Base-by-base conservation (phyloP, 2,329 filamentous ascomycete genomes). In the Apiospora pterosperma region DNA sequence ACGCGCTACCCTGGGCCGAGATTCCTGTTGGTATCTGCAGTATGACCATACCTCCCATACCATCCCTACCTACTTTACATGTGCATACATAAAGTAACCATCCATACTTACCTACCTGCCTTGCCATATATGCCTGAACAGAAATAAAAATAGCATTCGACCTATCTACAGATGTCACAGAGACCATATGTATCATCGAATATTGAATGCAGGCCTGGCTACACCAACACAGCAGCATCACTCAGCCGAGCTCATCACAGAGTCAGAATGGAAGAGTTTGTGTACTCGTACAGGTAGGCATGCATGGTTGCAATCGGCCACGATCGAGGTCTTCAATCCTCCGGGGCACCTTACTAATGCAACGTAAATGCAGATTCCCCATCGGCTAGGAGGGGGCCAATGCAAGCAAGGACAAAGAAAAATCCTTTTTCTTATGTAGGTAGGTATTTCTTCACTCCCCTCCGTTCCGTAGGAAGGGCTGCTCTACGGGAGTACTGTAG, bases 1-100 rank as follows among this genome's bases (percentile, higher is more conserved):
- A 55, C 48, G 48, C 48, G 48, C 48, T 55, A 55, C 48, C 48
- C 48, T 55, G 48, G 48, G 48, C 48, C 48, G 48, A 55, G 48
- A 55, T 55, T 55, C 48, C 48, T 55, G 48, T 34, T 55, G 48
- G 48, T 55, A 55, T 55, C 48, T 55, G 48, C 48, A 55, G 48
- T 55, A 55, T 55, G 31, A 55, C 48, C 48, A 55, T 55, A 34
- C 48, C 48, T 52, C 12, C 25, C 48, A 55, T 11, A 11, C 48
- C 42, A 48, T 21, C 21, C 39, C 6, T 44, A 44, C 42, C 12
- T 25, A 25, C 42, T 25, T 25, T 48, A 16, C 42, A 44, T 25
- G 44, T 25, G 25, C 44, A 19, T 44, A 44, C 41, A 44, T 25
- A 25, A n/a, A n/a, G n/a, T n/a, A n/a, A n/a, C n/a, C n/a, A n/a